Evolutionary conservation across 2,329 filamentous ascomycete genomes (phyloP).

Genomic region (Pezicula carpinea): DNA sequence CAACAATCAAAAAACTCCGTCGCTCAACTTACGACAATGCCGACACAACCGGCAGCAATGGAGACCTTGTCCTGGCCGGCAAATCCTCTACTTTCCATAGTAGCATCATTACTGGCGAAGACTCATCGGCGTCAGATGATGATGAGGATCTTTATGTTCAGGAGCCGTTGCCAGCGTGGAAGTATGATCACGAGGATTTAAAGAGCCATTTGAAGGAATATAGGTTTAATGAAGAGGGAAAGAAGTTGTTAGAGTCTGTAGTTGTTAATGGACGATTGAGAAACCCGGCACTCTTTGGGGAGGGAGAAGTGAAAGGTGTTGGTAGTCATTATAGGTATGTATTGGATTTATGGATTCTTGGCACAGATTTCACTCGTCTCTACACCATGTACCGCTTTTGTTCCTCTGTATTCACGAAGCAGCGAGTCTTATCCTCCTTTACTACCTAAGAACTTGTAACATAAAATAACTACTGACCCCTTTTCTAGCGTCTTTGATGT

Average conservation of each 20-base stretch:
- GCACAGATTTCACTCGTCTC: too few relatives aligned
- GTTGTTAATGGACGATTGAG: constrained; percentile 14
- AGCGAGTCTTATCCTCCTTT: too few relatives aligned
- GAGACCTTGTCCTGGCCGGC: not conserved
- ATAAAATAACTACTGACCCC: too few relatives aligned
- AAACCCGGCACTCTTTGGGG: constrained; percentile 15
- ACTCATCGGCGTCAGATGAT: constrained; percentile 31
- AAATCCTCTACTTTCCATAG: constrained; percentile 12
- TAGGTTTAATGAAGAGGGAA: constrained; percentile 35
- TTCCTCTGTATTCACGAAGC: too few relatives aligned
- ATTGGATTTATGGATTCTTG: too few relatives aligned
- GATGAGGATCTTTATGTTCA: constrained; percentile 36
- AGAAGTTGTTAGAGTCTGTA: constrained; percentile 33
- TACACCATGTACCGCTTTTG: too few relatives aligned
- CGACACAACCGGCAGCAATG: constrained; percentile 9
- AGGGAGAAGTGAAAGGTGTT: not conserved
- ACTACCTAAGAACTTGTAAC: too few relatives aligned
- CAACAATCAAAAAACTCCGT: not conserved
- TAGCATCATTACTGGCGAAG: constrained; percentile 26
- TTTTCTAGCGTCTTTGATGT: too few relatives aligned
- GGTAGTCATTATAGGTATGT: constrained; percentile 24
- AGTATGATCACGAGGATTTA: constrained; percentile 38
- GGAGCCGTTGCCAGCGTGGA: constrained; percentile 32
- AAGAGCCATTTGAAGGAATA: constrained; percentile 39
- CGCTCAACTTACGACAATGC: constrained; percentile 1